These are phyloP conservation scores for Fusarium brevicatenulatum DNA, from an alignment of 2,329 filamentous ascomycete species.

Conservation along the genomic window DNA sequence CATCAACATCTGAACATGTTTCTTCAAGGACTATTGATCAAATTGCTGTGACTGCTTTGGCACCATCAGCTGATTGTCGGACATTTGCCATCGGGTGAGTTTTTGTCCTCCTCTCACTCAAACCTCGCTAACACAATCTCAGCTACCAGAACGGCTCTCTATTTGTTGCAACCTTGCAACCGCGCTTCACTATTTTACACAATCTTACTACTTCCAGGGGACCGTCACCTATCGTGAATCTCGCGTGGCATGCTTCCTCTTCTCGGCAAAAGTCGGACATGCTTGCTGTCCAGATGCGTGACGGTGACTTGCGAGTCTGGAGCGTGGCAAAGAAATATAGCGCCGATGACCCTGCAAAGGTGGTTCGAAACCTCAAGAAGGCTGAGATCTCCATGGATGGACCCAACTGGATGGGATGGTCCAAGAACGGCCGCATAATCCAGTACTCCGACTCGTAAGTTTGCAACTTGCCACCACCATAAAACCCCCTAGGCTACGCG, in stretches of 20 bases:
- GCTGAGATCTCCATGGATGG: conserved; percentile 78
- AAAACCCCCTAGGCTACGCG: conserved; percentile 52
- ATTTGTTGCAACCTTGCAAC: conserved; percentile 87
- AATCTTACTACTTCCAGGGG: conserved; percentile 85
- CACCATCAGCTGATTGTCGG: conserved; percentile 87
- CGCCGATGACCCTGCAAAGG: conserved; percentile 79
- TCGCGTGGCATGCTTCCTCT: conserved; percentile 97
- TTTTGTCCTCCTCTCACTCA: neutral
- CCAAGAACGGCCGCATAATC: conserved; percentile 95
- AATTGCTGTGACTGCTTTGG: conserved; percentile 93
- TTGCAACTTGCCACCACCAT: conserved; percentile 26
- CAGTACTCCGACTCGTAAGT: conserved; percentile 91
- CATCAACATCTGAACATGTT: conserved; percentile 90
- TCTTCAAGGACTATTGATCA: conserved; percentile 90
- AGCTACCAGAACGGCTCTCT: conserved; percentile 97
- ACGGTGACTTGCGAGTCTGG: conserved; percentile 95
- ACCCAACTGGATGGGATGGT: conserved; percentile 98
- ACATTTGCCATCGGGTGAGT: conserved; percentile 94
- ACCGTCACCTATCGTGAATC: conserved; percentile 85
- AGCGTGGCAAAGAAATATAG: conserved; percentile 87
- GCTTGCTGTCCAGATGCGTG: conserved; percentile 90
- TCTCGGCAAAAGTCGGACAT: conserved; percentile 97
- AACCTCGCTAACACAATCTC: conserved; percentile 21
- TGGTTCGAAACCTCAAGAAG: conserved; percentile 86
- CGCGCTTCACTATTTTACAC: conserved; percentile 92